Conservation (phyloP, 73 alveolate species). For the Paramecium tetraurelia region DNA sequence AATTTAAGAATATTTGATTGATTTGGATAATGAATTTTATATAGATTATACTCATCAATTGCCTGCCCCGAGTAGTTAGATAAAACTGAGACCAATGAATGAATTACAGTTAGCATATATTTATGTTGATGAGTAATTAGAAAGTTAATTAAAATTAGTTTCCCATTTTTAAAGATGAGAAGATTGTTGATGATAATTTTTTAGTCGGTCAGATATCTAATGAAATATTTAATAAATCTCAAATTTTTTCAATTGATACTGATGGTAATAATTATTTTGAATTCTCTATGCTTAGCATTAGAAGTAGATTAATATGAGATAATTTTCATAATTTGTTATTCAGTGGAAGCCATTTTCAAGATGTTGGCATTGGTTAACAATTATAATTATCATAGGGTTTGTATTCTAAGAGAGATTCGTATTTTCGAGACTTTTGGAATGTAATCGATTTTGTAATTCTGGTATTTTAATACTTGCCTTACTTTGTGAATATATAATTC, state of each 20-base stretch:
- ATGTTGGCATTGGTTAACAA: conserved; percentile 58
- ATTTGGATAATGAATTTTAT: conserved; percentile 5
- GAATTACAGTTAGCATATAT: neutral
- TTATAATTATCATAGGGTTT: conserved; percentile 68
- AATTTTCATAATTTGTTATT: neutral
- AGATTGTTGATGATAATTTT: neutral
- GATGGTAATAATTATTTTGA: neutral
- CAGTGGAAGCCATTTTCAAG: conserved; percentile 59
- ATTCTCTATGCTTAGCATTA: neutral
- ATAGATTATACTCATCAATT: neutral
- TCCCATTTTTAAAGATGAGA: neutral
- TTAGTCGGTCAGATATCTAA: neutral
- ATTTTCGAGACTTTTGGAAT: conserved; percentile 81
- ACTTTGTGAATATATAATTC: conserved; percentile 59
- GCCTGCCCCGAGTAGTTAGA: neutral
- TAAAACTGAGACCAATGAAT: conserved; percentile 26
- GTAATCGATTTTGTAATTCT: conserved; percentile 71
- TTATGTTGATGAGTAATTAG: conserved; percentile 25
- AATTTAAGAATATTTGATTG: neutral
- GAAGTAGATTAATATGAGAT: neutral
- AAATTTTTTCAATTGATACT: neutral
- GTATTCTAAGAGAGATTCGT: conserved; percentile 71
- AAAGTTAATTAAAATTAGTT: neutral
- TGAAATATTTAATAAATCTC: neutral
- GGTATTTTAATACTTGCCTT: conserved; percentile 72